A percentile compares a stretch with the other conserved stretches of the same genome.
phyloP scores from a whole-genome alignment of 305 asterid genomes.

The Fraxinus floribunda region DNA sequence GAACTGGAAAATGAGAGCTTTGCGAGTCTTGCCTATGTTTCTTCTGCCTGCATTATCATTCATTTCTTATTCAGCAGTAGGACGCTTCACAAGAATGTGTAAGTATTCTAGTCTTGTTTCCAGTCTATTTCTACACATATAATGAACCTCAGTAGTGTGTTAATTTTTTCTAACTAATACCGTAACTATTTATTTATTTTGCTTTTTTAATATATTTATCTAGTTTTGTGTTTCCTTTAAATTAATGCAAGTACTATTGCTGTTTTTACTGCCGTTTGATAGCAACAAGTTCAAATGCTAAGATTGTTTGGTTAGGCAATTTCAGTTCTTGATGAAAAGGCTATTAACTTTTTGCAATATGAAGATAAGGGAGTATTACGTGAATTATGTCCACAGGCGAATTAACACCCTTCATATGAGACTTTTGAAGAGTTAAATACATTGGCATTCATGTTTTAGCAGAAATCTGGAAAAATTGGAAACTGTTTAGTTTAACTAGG shows the following conservation, averaged over 20 bases:
- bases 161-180: background rate
- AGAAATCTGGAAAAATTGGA: background rate
- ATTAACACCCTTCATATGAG: background rate
- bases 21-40: conserved; percentile 48
- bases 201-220: background rate
- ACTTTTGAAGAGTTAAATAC: background rate
- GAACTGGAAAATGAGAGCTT: conserved; percentile 51
- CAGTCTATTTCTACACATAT: background rate
- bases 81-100: conserved; percentile 42
- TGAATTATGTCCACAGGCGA: background rate
- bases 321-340: background rate
- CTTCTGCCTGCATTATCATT: conserved; percentile 41
- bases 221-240: background rate
- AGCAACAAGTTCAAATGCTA: background rate
- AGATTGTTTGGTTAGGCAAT: background rate
- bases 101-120: conserved; percentile 23
- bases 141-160: background rate
- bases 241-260: background rate
- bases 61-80: conserved; percentile 27
- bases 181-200: background rate
- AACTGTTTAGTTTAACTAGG: background rate
- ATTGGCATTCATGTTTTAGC: background rate
- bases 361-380: background rate
- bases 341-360: background rate
- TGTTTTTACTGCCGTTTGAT: background rate